These are phyloP conservation scores for Lepidopterella palustris DNA, from an alignment of 495 filamentous ascomycete genomes.

Conservation along the genomic window DNA sequence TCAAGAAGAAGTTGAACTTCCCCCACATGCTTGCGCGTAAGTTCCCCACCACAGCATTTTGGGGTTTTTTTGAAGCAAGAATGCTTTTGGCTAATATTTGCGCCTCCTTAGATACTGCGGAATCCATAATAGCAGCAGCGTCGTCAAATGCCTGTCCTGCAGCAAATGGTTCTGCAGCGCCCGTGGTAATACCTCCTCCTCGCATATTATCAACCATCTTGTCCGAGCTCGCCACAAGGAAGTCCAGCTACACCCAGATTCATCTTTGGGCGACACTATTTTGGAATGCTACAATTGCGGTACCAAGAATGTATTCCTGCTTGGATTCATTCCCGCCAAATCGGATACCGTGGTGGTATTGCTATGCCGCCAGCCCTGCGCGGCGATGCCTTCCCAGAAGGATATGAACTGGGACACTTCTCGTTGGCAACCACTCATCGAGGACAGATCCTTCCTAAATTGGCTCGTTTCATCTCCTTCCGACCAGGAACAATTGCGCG, in stretches of 20 bases:
- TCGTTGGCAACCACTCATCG: constrained; percentile 94
- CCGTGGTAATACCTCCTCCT: constrained; percentile 91
- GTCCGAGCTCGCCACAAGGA: constrained; percentile 98
- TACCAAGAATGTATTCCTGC: constrained; percentile 98
- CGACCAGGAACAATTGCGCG: constrained; percentile 92
- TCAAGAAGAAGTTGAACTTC: constrained; percentile 87
- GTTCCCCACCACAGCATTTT: constrained; percentile 34
- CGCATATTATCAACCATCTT: constrained; percentile 97
- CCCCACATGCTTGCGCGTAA: constrained; percentile 93
- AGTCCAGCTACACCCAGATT: constrained; percentile 91
- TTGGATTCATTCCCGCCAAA: constrained; percentile 98
- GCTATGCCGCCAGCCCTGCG: constrained; percentile 93
- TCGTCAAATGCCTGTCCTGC: constrained; percentile 92
- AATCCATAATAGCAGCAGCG: constrained; percentile 89
- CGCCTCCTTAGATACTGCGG: constrained; percentile 72
- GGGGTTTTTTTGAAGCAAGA: constrained; percentile 7
- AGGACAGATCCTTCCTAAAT: constrained; percentile 88
- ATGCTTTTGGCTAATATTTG: neutral
- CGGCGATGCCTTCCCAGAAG: constrained; percentile 90
- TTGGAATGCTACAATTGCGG: constrained; percentile 99
- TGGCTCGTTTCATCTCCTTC: constrained; percentile 90
- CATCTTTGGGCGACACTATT: constrained; percentile 92
- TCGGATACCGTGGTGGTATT: constrained; percentile 97
- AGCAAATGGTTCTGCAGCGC: constrained; percentile 99
- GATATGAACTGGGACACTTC: constrained; percentile 99